phyloP scores from a whole-genome alignment of 345 rosid genomes.

The Eucalyptus sp. region DNA sequence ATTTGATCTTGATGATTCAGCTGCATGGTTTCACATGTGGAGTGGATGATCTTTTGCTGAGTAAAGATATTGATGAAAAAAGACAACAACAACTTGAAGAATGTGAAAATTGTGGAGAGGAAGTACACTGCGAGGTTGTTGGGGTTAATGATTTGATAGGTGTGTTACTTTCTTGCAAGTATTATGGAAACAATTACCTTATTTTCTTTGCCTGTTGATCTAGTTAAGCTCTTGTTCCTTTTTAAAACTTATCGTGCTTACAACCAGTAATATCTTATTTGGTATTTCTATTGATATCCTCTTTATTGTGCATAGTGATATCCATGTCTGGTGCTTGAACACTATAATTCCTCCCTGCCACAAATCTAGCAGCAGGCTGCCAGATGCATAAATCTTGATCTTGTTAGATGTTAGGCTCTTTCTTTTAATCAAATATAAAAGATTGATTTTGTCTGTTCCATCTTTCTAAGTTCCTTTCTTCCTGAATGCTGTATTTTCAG shows the following conservation, averaged over 20 bases:
- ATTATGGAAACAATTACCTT: neutral
- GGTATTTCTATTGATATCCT: neutral
- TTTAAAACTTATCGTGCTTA: neutral
- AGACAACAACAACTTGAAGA: constrained; percentile 67
- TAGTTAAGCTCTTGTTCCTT: neutral
- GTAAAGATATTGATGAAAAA: constrained; percentile 46
- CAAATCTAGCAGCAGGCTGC: neutral
- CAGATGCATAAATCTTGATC: neutral
- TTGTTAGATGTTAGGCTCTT: neutral
- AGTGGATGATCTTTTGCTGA: constrained; percentile 84
- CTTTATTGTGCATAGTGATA: neutral
- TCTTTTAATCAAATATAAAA: neutral
- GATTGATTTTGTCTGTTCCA: neutral
- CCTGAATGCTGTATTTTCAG: neutral
- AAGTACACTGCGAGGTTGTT: constrained; percentile 58
- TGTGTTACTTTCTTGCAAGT: constrained; percentile 5
- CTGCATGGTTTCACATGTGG: constrained; percentile 98
- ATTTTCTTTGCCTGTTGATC: neutral
- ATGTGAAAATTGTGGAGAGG: constrained; percentile 61
- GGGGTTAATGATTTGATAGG: constrained; percentile 44
- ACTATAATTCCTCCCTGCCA: neutral
- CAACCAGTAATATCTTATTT: neutral
- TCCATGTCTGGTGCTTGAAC: neutral
- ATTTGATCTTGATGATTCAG: constrained; percentile 34
- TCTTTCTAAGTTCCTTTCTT: neutral